Evolutionary conservation across 2,329 filamentous ascomycete genomes (phyloP).

Genomic region (Coccinonectria pachysandricola): DNA sequence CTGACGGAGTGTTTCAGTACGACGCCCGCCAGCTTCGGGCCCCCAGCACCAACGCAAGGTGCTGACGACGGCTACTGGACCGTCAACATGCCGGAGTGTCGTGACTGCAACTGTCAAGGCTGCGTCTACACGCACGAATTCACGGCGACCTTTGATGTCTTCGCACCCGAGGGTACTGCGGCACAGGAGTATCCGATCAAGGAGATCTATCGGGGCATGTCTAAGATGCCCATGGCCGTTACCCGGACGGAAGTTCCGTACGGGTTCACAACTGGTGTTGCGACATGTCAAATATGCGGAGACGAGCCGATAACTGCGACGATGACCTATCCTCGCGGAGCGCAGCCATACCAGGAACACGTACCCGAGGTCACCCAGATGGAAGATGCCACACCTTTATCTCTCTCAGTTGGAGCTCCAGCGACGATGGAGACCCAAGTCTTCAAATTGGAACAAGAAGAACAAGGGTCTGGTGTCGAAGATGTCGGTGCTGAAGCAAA

Average conservation of each 20-base stretch:
- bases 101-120: slow-evolving; percentile 11
- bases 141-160: slow-evolving; percentile 16
- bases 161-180: slow-evolving; percentile 10
- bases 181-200: slow-evolving; percentile 13
- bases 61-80: slow-evolving; percentile 13
- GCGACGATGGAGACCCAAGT: too few species aligned
- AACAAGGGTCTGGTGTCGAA: too few species aligned
- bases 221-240: slow-evolving; percentile 9
- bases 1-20: slow-evolving; percentile 17
- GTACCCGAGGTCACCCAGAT: slow-evolving; percentile 4
- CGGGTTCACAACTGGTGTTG: slow-evolving; percentile 11
- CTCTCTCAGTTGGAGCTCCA: too few species aligned
- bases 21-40: slow-evolving; percentile 14
- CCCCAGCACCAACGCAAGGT: slow-evolving; percentile 13
- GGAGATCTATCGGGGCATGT: slow-evolving; percentile 19
- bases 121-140: slow-evolving; percentile 16
- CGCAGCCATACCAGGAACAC: slow-evolving; percentile 9
- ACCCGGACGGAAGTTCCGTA: slow-evolving; percentile 12
- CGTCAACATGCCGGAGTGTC: slow-evolving; percentile 16
- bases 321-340: slow-evolving; percentile 18
- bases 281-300: slow-evolving; percentile 13
- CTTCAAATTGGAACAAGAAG: too few species aligned
- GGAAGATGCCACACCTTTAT: too few species aligned
- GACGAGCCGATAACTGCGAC: slow-evolving; percentile 13
- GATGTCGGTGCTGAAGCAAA: too few species aligned